Percentiles rank a stretch among this genome's conserved stretches.
phyloP scores from a whole-genome alignment of 1,284 basidiomycete genomes.

The Puccinia triticina region DNA sequence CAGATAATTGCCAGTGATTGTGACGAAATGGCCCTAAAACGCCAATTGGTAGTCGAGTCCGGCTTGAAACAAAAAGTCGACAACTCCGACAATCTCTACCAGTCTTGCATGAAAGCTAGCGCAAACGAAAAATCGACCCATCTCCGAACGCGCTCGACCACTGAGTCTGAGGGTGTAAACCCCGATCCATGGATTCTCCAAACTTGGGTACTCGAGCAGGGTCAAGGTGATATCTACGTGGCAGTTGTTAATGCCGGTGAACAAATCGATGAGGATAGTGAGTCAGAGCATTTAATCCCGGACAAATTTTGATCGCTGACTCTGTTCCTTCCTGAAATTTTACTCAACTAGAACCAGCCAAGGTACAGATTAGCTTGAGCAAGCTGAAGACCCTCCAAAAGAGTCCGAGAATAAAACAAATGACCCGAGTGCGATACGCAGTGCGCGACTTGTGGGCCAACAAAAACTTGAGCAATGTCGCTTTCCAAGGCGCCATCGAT shows the following conservation, averaged over 20 bases:
- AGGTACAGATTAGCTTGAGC: constrained; percentile 18
- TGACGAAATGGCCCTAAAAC: not conserved
- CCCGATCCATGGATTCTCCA: constrained; percentile 31
- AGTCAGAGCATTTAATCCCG: not conserved
- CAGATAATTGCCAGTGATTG: not conserved
- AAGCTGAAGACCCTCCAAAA: not conserved
- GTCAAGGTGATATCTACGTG: constrained; percentile 24
- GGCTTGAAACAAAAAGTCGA: not conserved
- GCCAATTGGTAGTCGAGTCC: not conserved
- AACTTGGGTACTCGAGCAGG: constrained; percentile 24
- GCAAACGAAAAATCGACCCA: no score
- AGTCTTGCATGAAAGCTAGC: not conserved
- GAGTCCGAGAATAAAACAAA: not conserved
- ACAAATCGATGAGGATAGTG: constrained; percentile 18
- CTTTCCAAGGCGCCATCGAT: not conserved
- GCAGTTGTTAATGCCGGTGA: constrained; percentile 39
- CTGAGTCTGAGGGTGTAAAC: not conserved
- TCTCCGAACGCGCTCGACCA: no score
- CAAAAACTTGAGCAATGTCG: not conserved
- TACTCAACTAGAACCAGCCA: constrained; percentile 6
- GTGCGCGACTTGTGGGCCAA: constrained; percentile 36
- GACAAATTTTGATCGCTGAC: not conserved
- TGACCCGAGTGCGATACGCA: not conserved
- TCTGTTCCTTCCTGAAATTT: no score
- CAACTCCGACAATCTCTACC: not conserved